These are phyloP conservation scores for Microdochium nivale DNA, from an alignment of 2,329 filamentous ascomycete genomes.

Conservation along the genomic window DNA sequence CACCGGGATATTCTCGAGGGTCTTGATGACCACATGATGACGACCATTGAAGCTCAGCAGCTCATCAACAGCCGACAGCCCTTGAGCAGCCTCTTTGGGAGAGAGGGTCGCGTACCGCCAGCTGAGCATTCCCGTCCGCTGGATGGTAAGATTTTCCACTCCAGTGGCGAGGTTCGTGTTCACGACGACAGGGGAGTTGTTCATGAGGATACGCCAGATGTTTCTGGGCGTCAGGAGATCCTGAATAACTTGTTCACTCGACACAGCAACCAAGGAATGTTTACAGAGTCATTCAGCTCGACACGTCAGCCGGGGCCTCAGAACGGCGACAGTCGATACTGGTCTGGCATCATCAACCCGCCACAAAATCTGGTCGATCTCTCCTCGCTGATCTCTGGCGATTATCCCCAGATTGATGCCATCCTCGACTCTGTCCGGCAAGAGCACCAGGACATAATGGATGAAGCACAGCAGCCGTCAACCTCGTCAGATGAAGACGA, in stretches of 20 bases:
- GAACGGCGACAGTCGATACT: constrained; percentile 16
- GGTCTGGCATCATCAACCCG: constrained; percentile 20
- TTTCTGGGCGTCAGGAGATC: constrained; percentile 50
- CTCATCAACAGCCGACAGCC: constrained; percentile 68
- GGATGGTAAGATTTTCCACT: constrained; percentile 57
- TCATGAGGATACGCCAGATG: constrained; percentile 51
- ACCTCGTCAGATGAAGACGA: constrained; percentile 17
- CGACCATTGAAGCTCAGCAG: constrained; percentile 67
- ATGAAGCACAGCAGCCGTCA: constrained; percentile 11
- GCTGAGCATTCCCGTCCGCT: constrained; percentile 52
- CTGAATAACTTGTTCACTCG: constrained; percentile 41
- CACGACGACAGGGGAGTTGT: constrained; percentile 50
- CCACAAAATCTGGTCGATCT: constrained; percentile 20
- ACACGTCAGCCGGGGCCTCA: constrained; percentile 15
- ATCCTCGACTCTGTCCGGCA: constrained; percentile 19
- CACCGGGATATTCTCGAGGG: constrained; percentile 75
- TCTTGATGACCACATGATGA: constrained; percentile 68
- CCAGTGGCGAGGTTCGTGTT: constrained; percentile 57
- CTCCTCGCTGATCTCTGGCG: constrained; percentile 17
- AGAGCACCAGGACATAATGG: constrained; percentile 8
- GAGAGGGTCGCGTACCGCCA: constrained; percentile 59
- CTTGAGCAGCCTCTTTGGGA: constrained; percentile 65
- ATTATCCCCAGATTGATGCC: constrained; percentile 19
- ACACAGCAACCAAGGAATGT: constrained; percentile 18
- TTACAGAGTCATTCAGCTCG: constrained; percentile 22